Evolutionary conservation across 1,284 basidiomycete species (phyloP).

Genomic region (Apiotrichum domesticum): DNA sequence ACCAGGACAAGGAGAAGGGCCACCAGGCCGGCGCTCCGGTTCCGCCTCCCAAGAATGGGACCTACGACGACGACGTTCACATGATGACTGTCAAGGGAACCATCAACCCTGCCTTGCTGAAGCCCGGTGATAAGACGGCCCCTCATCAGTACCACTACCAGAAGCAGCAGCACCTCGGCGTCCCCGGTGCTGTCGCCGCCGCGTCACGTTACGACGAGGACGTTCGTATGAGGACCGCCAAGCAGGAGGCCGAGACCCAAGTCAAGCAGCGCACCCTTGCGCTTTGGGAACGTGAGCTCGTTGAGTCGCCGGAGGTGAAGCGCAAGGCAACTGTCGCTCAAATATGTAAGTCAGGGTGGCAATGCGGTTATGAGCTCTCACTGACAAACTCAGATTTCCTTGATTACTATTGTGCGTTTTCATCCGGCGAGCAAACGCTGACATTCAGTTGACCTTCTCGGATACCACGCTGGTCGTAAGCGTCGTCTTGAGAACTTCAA

Average conservation of each 20-base stretch:
- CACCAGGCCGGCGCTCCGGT: slow-evolving; percentile 13
- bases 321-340: slow-evolving; percentile 93
- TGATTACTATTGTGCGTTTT: slow-evolving; percentile 63
- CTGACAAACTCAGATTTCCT: slow-evolving; percentile 64
- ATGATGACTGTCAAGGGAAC: slow-evolving; percentile 46
- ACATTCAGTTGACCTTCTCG: slow-evolving; percentile 64
- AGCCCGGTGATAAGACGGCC: slow-evolving; percentile 50
- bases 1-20: slow-evolving; percentile 19
- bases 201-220: slow-evolving; percentile 24
- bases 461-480: slow-evolving; percentile 77
- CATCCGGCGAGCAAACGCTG: slow-evolving; percentile 18
- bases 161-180: slow-evolving; percentile 10
- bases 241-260: slow-evolving; percentile 26
- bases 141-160: slow-evolving; percentile 17
- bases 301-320: slow-evolving; percentile 77
- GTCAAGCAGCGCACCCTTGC: slow-evolving; percentile 48
- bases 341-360: slow-evolving; percentile 58
- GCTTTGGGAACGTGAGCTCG: slow-evolving; percentile 75
- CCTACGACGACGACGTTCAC: slow-evolving; percentile 40
- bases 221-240: slow-evolving; percentile 40
- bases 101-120: slow-evolving; percentile 46
- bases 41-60: slow-evolving; percentile 12
- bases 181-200: slow-evolving; percentile 14
- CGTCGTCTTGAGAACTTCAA: slow-evolving; percentile 75
- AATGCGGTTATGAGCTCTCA: no score